Evolutionary conservation across 495 filamentous ascomycete species (phyloP).

Genomic region (Aspergillus baeticus): DNA sequence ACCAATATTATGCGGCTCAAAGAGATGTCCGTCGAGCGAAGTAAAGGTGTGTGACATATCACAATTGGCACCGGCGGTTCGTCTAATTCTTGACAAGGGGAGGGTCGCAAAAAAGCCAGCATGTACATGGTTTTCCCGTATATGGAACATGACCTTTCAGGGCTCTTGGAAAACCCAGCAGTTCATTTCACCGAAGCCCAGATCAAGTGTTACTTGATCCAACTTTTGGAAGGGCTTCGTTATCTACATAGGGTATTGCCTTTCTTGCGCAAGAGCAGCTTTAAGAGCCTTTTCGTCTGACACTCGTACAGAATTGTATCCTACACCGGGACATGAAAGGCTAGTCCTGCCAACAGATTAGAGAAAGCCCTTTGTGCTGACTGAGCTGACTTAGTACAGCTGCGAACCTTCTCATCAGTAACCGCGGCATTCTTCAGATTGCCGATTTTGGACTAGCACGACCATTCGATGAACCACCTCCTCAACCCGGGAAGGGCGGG

Average conservation of each 20-base stretch:
- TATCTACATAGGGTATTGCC: constrained; percentile 76
- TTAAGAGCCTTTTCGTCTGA: constrained; percentile 12
- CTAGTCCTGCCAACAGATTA: constrained; percentile 16
- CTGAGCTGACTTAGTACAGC: constrained; percentile 50
- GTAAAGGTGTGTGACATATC: constrained; percentile 47
- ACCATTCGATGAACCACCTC: constrained; percentile 85
- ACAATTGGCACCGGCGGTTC: background rate
- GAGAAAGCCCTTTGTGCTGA: constrained; percentile 23
- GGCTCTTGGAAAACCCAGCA: constrained; percentile 88
- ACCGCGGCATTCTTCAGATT: constrained; percentile 90
- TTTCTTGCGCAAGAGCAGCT: background rate
- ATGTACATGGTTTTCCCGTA: constrained; percentile 99
- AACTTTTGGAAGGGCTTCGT: constrained; percentile 82
- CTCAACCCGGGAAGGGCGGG: constrained; percentile 73
- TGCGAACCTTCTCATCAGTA: constrained; percentile 95
- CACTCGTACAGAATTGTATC: constrained; percentile 62
- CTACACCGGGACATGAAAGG: constrained; percentile 97
- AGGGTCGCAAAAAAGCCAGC: constrained; percentile 79
- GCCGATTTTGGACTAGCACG: constrained; percentile 95
- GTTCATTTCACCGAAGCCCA: constrained; percentile 84
- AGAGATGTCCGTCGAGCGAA: constrained; percentile 93
- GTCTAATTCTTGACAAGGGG: constrained; percentile 39
- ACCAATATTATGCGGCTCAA: constrained; percentile 82
- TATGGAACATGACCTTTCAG: constrained; percentile 98
- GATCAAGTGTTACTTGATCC: constrained; percentile 97